These are phyloP conservation scores for Simmondsia chinensis DNA, from an alignment of 148 eudicot species.

Conservation along the genomic window DNA sequence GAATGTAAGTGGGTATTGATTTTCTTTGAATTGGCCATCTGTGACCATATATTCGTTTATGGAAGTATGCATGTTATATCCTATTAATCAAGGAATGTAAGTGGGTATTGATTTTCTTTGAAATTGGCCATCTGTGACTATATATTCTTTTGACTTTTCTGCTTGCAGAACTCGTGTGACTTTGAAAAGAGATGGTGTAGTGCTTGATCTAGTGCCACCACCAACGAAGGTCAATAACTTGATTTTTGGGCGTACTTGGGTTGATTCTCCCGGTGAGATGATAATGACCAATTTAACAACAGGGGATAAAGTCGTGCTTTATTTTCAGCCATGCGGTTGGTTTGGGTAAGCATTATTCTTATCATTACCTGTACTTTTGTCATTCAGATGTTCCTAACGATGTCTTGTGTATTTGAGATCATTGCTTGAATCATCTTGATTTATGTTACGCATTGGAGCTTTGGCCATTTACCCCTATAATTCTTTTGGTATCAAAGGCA, in stretches of 20 bases:
- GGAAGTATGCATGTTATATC: too few species aligned
- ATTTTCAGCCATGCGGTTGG: constrained; percentile 98
- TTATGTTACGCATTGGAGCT: too few species aligned
- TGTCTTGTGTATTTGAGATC: too few species aligned
- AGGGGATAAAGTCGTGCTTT: constrained; percentile 88
- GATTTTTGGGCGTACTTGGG: constrained; percentile 96
- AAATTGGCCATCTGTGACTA: background rate
- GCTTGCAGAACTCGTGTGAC: constrained; percentile 69
- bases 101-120: background rate
- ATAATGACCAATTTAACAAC: constrained; percentile 76
- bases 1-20: too few species aligned
- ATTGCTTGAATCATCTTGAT: too few species aligned
- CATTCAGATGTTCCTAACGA: too few species aligned
- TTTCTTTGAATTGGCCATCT: too few species aligned
- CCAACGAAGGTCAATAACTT: constrained; percentile 87
- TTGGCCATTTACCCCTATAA: too few species aligned
- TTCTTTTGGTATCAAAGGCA: too few species aligned
- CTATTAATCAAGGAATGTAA: too few species aligned
- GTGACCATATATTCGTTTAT: too few species aligned
- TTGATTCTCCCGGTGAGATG: constrained; percentile 97
- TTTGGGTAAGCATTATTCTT: constrained; percentile 56
- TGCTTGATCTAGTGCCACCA: constrained; percentile 94
- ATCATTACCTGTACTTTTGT: background rate
- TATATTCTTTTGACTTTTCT: background rate
- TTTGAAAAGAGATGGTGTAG: constrained; percentile 70